phyloP scores from a whole-genome alignment of 1,284 basidiomycete genomes.

The Rhodofomes roseus region DNA sequence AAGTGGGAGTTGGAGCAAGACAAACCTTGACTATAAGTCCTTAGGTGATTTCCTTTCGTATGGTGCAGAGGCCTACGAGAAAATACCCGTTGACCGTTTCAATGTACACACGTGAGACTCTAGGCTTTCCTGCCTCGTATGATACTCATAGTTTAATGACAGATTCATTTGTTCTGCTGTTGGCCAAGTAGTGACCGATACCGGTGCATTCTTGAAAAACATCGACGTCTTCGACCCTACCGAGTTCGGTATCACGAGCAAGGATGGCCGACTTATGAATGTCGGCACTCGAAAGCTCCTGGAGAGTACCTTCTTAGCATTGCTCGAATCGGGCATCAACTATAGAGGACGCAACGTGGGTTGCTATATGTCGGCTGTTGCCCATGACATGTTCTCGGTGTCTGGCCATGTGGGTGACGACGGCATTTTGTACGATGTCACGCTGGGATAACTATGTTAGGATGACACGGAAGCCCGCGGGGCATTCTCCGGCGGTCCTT shows the following conservation, averaged over 20 bases:
- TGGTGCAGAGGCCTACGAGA: constrained; percentile 31
- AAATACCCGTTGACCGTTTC: constrained; percentile 31
- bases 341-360: no score
- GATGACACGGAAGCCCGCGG: constrained; percentile 33
- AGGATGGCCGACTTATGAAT: constrained; percentile 36
- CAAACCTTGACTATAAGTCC: constrained; percentile 31
- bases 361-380: no score
- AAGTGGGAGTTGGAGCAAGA: constrained; percentile 20
- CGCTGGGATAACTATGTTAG: constrained; percentile 25
- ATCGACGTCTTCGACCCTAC: constrained; percentile 35
- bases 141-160: neutral
- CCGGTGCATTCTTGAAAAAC: constrained; percentile 37
- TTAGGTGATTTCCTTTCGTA: constrained; percentile 36
- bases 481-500: constrained; percentile 33
- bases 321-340: constrained; percentile 40
- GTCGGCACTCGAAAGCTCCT: constrained; percentile 35
- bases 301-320: constrained; percentile 35
- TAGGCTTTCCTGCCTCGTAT: neutral
- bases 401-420: constrained; percentile 10
- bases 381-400: constrained; percentile 9
- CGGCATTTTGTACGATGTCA: no score
- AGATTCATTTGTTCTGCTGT: constrained; percentile 14
- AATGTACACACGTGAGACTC: constrained; percentile 29
- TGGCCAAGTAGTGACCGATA: constrained; percentile 26
- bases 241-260: constrained; percentile 36